phyloP scores from a whole-genome alignment of 495 filamentous ascomycete genomes.

The Chaetomium fimeti region DNA sequence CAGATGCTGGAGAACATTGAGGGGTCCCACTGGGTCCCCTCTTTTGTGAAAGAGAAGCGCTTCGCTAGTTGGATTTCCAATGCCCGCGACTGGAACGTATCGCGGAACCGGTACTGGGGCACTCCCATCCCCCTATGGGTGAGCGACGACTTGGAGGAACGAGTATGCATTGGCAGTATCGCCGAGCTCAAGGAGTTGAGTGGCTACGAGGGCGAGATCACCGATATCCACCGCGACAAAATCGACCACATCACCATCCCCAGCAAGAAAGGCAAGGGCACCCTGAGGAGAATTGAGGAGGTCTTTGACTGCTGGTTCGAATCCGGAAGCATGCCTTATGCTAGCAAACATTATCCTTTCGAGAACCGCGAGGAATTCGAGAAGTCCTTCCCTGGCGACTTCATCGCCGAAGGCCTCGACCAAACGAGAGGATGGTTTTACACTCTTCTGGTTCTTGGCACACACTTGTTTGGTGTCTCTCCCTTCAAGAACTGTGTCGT shows the following conservation, averaged over 20 bases:
- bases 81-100: conserved; percentile 97
- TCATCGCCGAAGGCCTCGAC: conserved; percentile 91
- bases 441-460: conserved; percentile 84
- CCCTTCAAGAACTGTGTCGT: conserved; percentile 98
- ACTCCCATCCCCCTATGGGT: conserved; percentile 95
- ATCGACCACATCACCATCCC: conserved; percentile 97
- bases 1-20: conserved; percentile 89
- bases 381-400: conserved; percentile 86
- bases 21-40: conserved; percentile 90
- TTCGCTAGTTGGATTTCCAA: conserved; percentile 67
- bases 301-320: conserved; percentile 95
- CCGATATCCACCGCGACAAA: conserved; percentile 92
- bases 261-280: conserved; percentile 83
- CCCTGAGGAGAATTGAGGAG: conserved; percentile 76
- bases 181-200: conserved; percentile 83
- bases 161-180: conserved; percentile 83
- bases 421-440: conserved; percentile 93
- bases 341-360: conserved; percentile 90
- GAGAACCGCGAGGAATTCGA: conserved; percentile 81
- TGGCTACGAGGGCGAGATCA: conserved; percentile 78
- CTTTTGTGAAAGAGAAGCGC: conserved; percentile 85
- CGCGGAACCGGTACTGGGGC: conserved; percentile 94
- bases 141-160: conserved; percentile 81
- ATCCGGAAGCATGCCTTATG: conserved; percentile 95
- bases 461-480: conserved; percentile 80